These are phyloP conservation scores for Acanthamoeba divionensis DNA, from an alignment of 208 protist genomes.

Conservation along the genomic window DNA sequence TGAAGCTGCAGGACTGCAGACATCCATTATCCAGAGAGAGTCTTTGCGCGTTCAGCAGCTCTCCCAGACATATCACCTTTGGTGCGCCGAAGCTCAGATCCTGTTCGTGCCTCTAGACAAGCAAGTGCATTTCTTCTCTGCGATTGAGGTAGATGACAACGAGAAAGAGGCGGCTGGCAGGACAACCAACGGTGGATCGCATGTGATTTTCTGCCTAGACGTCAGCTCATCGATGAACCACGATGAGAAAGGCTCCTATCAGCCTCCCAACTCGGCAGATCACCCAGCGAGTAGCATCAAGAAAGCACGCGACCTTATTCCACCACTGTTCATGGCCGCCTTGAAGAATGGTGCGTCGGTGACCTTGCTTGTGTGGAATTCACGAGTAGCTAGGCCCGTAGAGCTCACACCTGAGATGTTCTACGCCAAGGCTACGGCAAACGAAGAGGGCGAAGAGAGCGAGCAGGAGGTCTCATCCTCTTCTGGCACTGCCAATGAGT, in stretches of 20 bases:
- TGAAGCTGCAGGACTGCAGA: neutral
- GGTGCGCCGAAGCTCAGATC: neutral
- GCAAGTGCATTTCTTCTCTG: neutral
- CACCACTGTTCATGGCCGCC: neutral
- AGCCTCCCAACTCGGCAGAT: neutral
- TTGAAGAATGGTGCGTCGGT: slow-evolving; percentile 7
- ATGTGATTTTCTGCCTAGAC: slow-evolving; percentile 47
- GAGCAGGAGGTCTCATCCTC: neutral
- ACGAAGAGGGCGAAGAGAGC: neutral
- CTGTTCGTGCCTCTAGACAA: neutral
- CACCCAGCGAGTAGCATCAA: neutral
- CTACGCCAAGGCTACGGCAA: neutral
- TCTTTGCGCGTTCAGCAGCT: neutral
- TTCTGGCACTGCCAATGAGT: neutral
- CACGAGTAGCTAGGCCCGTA: neutral
- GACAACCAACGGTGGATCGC: neutral
- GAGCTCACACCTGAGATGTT: slow-evolving; percentile 14
- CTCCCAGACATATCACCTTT: neutral
- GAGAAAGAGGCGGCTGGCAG: too few relatives aligned
- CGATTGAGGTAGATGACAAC: neutral
- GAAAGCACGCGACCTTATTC: slow-evolving; percentile 14
- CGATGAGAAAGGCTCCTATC: slow-evolving; percentile 48
- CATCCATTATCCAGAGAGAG: neutral
- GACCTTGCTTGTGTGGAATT: slow-evolving; percentile 46
- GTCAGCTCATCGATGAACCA: slow-evolving; percentile 55